These are phyloP conservation scores for Tubosaeta sp. DNA, from an alignment of 768 basidiomycete genomes.

Conservation along the genomic window DNA sequence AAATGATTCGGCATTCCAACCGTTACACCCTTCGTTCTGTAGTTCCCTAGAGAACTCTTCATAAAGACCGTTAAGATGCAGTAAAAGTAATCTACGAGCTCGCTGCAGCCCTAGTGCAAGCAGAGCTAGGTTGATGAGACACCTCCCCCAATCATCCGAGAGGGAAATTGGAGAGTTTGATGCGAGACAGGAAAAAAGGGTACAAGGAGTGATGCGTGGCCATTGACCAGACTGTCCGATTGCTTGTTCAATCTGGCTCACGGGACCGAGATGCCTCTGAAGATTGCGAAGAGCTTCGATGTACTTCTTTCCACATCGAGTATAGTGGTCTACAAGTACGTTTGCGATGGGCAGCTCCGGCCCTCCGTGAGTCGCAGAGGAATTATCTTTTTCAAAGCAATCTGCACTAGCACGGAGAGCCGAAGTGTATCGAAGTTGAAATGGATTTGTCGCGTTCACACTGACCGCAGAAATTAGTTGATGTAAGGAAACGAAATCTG, in stretches of 20 bases:
- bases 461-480: background rate
- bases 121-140: constrained; percentile 16
- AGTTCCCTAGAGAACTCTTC: background rate
- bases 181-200: constrained; percentile 29
- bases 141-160: constrained; percentile 23
- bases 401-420: background rate
- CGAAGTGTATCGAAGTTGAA: background rate
- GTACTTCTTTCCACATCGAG: background rate
- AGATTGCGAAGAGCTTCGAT: background rate
- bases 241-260: constrained; percentile 9
- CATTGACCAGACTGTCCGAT: constrained; percentile 3
- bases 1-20: constrained; percentile 14
- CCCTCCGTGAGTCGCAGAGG: background rate
- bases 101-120: constrained; percentile 28
- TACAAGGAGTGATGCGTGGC: constrained; percentile 11
- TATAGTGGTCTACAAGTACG: constrained; percentile 1
- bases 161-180: constrained; percentile 12
- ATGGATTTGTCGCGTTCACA: background rate
- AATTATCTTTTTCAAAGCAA: background rate
- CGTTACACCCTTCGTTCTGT: constrained; percentile 2
- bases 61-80: background rate
- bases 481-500: background rate
- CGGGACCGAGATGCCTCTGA: constrained; percentile 6
- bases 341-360: background rate
- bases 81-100: background rate